Base-by-base conservation (phyloP, 441 rosid genomes). In the Syzygium syzygioides region DNA sequence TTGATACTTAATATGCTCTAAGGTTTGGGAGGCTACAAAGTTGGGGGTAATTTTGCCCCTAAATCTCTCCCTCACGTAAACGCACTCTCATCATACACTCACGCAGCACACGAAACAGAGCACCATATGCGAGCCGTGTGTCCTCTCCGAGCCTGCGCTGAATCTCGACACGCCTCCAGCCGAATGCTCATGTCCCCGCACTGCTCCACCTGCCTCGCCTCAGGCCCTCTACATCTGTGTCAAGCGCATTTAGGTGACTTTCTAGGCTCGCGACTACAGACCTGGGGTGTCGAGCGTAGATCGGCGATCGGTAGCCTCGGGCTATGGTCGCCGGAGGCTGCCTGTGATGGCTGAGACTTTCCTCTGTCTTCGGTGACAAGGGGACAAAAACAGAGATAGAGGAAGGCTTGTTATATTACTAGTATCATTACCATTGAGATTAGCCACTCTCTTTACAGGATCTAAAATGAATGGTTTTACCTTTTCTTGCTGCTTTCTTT, bases 21-120 rank as follows among this genome's bases (percentile, higher is more conserved):
- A 55, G 23, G 11, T 20, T 55, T 19, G 57, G 59, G 59, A 55
- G 9, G 10, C 57, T 55, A 7, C 11, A 0, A 55, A 0, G 0
- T 18, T 19, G 3, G 25, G 10, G 9, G 25, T 55, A 55, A 55
- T 1, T 55, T 55, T 55, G 0, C 25, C 57, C 57, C 9, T 1
- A 55, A 2, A 1, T 55, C 9, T 55, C 23, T 55, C 57, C 4
- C 9, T 55, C 57, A 0, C 23, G 9, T 23, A 18, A 6, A 55
- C 57, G 4, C 57, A 55, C 4, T 55, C 57, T 1, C 57, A 55
- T 41, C 7, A 41, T 1, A 57, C 60, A 57, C 28, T 56, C 28
- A 23, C 28, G 28, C 28, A 23, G 60, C 60, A 4, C 26, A 56
- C 1, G 26, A 56, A 56, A 7, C 59, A 20, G 26, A 19, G 59